Conservation (phyloP, 2,329 filamentous ascomycete species). For the Nemania bipapillata region DNA sequence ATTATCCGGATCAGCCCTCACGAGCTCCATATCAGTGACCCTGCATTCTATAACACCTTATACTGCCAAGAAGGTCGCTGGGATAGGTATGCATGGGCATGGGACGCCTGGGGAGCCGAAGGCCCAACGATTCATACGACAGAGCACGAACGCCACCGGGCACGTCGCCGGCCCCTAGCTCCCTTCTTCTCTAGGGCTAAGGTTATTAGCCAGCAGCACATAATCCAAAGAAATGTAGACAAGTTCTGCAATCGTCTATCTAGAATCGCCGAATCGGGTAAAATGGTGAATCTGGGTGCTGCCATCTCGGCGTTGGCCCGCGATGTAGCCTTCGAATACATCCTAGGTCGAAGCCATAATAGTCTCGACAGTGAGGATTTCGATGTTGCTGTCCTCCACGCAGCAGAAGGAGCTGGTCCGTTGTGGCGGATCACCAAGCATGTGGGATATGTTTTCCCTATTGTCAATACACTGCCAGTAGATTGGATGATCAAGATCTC, state of each 20-base stretch:
- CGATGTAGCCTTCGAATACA: conserved; percentile 36
- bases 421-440: conserved; percentile 39
- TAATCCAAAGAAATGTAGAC: conserved; percentile 14
- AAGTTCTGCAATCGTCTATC: conserved; percentile 9
- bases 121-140: conserved; percentile 5
- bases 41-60: conserved; percentile 25
- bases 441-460: conserved; percentile 36
- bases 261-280: not conserved
- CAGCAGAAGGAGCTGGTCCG: conserved; percentile 25
- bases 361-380: conserved; percentile 34
- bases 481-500: no score
- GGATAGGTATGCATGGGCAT: conserved; percentile 33
- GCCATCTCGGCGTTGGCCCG: conserved; percentile 30
- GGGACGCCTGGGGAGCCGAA: conserved; percentile 20
- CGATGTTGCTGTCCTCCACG: conserved; percentile 12
- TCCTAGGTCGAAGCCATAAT: conserved; percentile 35
- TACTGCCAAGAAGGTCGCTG: conserved; percentile 30
- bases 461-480: no score
- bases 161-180: conserved; percentile 32
- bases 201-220: conserved; percentile 13
- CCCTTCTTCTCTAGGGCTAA: conserved; percentile 40
- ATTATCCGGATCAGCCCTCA: conserved; percentile 34
- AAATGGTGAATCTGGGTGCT: conserved; percentile 23
- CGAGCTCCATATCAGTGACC: conserved; percentile 32
- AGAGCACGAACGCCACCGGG: conserved; percentile 33